phyloP scores from a whole-genome alignment of 768 basidiomycete genomes.

The Tulasnella sp. region DNA sequence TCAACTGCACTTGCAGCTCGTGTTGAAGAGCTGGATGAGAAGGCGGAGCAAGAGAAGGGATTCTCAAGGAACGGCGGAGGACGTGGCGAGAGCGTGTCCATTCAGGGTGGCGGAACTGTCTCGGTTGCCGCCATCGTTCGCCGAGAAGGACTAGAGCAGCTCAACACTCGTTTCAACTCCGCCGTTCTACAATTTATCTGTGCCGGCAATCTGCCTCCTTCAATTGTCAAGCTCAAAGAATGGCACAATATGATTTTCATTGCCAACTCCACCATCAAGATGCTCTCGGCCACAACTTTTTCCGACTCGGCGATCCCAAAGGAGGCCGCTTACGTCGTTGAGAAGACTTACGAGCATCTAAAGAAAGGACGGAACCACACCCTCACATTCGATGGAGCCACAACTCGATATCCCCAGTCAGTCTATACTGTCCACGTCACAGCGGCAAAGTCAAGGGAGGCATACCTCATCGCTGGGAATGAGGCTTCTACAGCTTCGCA shows the following conservation, averaged over 20 bases:
- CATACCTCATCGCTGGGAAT: conserved; percentile 28
- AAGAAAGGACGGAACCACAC: not conserved
- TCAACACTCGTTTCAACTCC: not conserved
- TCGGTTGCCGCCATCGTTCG: not conserved
- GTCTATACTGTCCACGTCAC: not conserved
- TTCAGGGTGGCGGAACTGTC: not conserved
- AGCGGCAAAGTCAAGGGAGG: not conserved
- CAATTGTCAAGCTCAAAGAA: not conserved
- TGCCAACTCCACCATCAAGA: not conserved
- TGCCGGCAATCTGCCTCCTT: not conserved
- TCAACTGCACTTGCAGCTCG: too few relatives aligned
- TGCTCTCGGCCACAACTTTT: not conserved
- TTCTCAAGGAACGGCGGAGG: not conserved
- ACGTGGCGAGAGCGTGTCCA: not conserved
- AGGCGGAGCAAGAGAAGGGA: too few relatives aligned
- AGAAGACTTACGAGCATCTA: not conserved
- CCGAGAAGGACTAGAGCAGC: not conserved
- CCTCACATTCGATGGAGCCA: not conserved
- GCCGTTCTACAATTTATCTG: not conserved
- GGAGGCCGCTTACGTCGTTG: not conserved
- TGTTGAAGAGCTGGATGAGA: too few relatives aligned
- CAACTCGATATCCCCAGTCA: not conserved
- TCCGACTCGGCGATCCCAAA: not conserved
- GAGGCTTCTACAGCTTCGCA: conserved; percentile 30
- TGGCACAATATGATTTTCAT: not conserved